A percentile compares a stretch with the other conserved stretches of the same genome.
These are phyloP conservation scores for Dittrichia graveolens DNA, from an alignment of 129 eudicot genomes.

Conservation along the genomic window DNA sequence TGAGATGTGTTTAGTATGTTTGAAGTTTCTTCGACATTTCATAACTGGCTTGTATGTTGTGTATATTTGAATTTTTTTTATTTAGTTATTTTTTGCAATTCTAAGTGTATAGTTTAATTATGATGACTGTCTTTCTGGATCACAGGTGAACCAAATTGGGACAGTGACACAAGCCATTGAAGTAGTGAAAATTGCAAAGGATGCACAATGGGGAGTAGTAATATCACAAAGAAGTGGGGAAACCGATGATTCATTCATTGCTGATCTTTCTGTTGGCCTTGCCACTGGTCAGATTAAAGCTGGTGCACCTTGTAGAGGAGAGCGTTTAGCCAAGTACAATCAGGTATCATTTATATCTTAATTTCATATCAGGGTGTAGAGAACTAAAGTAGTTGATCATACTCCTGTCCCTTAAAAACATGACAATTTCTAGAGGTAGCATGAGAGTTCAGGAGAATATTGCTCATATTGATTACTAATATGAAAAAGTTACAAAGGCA, in stretches of 20 bases:
- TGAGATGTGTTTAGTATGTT: too few relatives aligned
- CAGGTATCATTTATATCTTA: constrained; percentile 50
- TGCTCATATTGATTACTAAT: too few relatives aligned
- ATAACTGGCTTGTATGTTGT: too few relatives aligned
- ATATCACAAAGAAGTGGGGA: constrained; percentile 97
- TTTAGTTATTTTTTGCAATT: neutral
- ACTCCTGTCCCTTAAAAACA: neutral
- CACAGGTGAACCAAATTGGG: constrained; percentile 86
- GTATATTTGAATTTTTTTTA: too few relatives aligned
- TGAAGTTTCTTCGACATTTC: too few relatives aligned
- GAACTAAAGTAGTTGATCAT: neutral
- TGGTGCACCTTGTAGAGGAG: constrained; percentile 99
- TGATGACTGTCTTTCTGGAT: neutral
- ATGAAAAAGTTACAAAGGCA: too few relatives aligned
- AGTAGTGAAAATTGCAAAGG: constrained; percentile 92
- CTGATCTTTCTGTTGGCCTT: constrained; percentile 92
- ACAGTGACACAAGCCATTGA: constrained; percentile 93
- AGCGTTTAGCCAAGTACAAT: constrained; percentile 91
- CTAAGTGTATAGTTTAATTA: neutral
- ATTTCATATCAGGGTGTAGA: neutral
- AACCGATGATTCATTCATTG: constrained; percentile 89
- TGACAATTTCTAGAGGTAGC: neutral
- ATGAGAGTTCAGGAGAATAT: neutral
- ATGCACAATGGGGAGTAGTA: constrained; percentile 92
- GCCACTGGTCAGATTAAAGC: constrained; percentile 90